Percentiles rank a stretch among this genome's conserved stretches.
Conservation (phyloP, 495 filamentous ascomycete genomes). For the Hyaloscypha bicolor region DNA sequence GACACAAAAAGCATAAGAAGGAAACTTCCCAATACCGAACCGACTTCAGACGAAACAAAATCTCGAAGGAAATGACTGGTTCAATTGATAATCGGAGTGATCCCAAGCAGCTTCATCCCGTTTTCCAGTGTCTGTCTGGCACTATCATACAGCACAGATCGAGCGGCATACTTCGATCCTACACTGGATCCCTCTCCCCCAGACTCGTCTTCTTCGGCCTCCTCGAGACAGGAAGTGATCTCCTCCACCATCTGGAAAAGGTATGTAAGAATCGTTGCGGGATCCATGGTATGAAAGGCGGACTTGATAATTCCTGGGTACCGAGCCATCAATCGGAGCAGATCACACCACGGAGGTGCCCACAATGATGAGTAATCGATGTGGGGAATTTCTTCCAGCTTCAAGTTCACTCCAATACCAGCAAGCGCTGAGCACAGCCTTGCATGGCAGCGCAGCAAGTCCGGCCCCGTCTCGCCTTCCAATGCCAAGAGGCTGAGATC, state of each 20-base stretch:
- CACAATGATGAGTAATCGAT: conserved; percentile 8
- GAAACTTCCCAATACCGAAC: no score
- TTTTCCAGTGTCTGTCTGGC: conserved; percentile 61
- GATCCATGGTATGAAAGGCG: conserved; percentile 65
- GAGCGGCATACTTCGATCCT: conserved; percentile 8
- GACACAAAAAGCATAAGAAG: no score
- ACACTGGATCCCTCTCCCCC: conserved; percentile 45
- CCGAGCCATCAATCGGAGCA: conserved; percentile 58
- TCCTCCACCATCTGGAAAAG: conserved; percentile 63
- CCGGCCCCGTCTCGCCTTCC: conserved; percentile 73
- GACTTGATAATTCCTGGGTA: conserved; percentile 67
- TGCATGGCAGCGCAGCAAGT: conserved; percentile 71
- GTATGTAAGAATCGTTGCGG: conserved; percentile 61
- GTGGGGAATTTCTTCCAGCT: conserved; percentile 52
- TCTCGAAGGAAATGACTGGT: not conserved
- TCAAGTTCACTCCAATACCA: conserved; percentile 44
- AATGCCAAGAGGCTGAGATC: conserved; percentile 69
- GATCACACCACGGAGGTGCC: conserved; percentile 33
- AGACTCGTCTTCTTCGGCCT: conserved; percentile 40
- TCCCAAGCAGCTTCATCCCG: conserved; percentile 60
- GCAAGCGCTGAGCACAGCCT: conserved; percentile 67
- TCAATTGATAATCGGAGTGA: not conserved
- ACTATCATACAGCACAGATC: conserved; percentile 49
- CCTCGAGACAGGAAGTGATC: conserved; percentile 37
- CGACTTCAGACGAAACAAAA: no score